A percentile compares a stretch with the other conserved stretches of the same genome.
phyloP scores from a whole-genome alignment of 1,284 basidiomycete species.

The Hypsizygus ulmarius region DNA sequence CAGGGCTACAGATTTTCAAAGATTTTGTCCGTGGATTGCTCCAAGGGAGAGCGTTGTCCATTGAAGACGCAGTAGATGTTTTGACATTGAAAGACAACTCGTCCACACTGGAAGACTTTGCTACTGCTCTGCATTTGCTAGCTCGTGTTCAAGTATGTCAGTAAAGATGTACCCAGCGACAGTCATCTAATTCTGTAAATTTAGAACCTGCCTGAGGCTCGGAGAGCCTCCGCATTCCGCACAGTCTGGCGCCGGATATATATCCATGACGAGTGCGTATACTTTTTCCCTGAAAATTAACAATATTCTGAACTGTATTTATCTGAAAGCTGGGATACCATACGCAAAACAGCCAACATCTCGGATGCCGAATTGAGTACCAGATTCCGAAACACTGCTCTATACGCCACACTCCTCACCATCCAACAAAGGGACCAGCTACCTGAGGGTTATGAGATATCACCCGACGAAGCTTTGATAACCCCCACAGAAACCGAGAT shows the following conservation, averaged over 20 bases:
- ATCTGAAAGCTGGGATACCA: slow-evolving; percentile 61
- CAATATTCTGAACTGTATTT: slow-evolving; percentile 1
- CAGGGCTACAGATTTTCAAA: slow-evolving; percentile 47
- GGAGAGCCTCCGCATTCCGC: slow-evolving; percentile 67
- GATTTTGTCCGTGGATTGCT: slow-evolving; percentile 61
- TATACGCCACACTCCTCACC: slow-evolving; percentile 59
- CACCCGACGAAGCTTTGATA: slow-evolving; percentile 51
- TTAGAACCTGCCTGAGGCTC: slow-evolving; percentile 66
- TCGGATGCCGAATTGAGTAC: slow-evolving; percentile 70
- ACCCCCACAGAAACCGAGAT: slow-evolving; percentile 59
- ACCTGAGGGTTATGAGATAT: slow-evolving; percentile 48
- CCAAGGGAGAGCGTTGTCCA: slow-evolving; percentile 63
- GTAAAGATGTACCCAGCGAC: not conserved
- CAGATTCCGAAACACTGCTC: slow-evolving; percentile 64
- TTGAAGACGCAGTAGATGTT: slow-evolving; percentile 70
- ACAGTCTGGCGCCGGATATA: slow-evolving; percentile 87
- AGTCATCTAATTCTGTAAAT: not conserved
- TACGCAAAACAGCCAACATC: slow-evolving; percentile 65
- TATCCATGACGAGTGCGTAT: slow-evolving; percentile 76
- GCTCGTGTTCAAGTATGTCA: slow-evolving; percentile 49
- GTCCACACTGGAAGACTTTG: slow-evolving; percentile 55
- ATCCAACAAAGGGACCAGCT: slow-evolving; percentile 43
- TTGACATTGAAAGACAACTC: slow-evolving; percentile 70
- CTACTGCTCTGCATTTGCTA: slow-evolving; percentile 63
- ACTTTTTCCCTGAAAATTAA: slow-evolving; percentile 3